Conservation (phyloP, 2,329 filamentous ascomycete species). For the Zasmidium angulare region DNA sequence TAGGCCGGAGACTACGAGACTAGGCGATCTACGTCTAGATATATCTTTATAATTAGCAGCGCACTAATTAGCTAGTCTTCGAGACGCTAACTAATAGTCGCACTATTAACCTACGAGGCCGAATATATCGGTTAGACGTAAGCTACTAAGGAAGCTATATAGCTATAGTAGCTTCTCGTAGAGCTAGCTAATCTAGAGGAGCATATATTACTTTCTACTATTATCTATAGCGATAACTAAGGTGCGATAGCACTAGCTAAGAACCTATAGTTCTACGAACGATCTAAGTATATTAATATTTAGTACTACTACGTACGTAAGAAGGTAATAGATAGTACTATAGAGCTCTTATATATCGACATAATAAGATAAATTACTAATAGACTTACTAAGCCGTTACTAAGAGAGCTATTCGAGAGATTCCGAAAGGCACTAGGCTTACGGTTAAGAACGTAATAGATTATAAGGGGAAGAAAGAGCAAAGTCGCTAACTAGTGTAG, state of each 20-base stretch:
- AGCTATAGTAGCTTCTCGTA: constrained; percentile 12
- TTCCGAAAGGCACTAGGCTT: too few species aligned
- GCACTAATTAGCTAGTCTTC: constrained; percentile 23
- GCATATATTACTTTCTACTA: neutral
- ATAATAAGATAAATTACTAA: too few species aligned
- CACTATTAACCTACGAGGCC: constrained; percentile 25
- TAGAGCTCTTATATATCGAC: constrained; percentile 5
- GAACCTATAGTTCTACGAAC: constrained; percentile 4
- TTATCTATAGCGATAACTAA: constrained; percentile 9
- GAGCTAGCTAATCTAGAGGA: neutral
- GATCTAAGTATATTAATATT: constrained; percentile 6
- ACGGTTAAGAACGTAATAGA: too few species aligned
- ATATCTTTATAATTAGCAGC: constrained; percentile 24
- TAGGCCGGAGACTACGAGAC: constrained; percentile 20
- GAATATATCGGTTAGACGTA: constrained; percentile 24
- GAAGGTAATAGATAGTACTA: neutral
- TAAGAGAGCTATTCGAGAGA: too few species aligned
- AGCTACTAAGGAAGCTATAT: constrained; percentile 26
- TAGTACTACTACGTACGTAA: constrained; percentile 1
- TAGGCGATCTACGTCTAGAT: constrained; percentile 25
- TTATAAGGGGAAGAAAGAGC: too few species aligned
- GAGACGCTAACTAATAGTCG: constrained; percentile 22
- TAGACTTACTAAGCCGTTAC: too few species aligned
- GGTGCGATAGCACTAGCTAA: constrained; percentile 8
- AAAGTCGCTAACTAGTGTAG: too few species aligned